Percentiles rank a stretch among this genome's conserved stretches.
phyloP scores from a whole-genome alignment of 148 eudicot species.

The Diospyros lotus region DNA sequence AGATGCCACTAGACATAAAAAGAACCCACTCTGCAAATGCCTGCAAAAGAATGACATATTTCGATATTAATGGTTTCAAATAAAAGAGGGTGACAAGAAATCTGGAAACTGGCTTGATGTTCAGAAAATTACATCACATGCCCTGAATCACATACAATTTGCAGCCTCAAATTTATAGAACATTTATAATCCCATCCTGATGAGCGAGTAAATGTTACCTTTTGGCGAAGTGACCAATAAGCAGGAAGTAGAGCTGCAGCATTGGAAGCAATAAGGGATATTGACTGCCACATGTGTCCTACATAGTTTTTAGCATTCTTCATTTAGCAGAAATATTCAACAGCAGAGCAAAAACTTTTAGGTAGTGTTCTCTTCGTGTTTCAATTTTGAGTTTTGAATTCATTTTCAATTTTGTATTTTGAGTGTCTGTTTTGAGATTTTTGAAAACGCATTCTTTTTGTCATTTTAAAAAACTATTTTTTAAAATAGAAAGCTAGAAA shows the following conservation, averaged over 20 bases:
- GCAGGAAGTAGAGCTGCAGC: constrained; percentile 95
- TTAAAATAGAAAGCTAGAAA: too few relatives aligned
- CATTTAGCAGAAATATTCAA: constrained; percentile 8
- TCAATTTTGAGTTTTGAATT: too few relatives aligned
- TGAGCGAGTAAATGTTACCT: constrained; percentile 38
- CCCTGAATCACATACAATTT: background rate
- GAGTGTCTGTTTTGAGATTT: too few relatives aligned
- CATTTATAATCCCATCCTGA: background rate
- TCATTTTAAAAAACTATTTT: too few relatives aligned
- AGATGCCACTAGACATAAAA: constrained; percentile 74
- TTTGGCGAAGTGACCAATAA: constrained; percentile 76
- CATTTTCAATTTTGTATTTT: too few relatives aligned
- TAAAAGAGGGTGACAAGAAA: background rate
- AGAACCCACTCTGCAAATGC: constrained; percentile 94
- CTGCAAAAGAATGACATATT: constrained; percentile 32
- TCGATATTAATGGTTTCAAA: background rate
- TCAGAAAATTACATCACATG: background rate
- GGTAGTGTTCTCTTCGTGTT: too few relatives aligned
- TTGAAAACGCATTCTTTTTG: too few relatives aligned
- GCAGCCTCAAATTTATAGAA: background rate
- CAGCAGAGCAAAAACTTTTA: background rate
- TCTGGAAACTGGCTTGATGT: background rate
- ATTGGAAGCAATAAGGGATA: constrained; percentile 85
- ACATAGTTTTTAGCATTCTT: constrained; percentile 35
- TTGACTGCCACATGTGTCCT: constrained; percentile 87